Conservation (phyloP, 257 asterid species). For the Solanum ossicruentum region DNA sequence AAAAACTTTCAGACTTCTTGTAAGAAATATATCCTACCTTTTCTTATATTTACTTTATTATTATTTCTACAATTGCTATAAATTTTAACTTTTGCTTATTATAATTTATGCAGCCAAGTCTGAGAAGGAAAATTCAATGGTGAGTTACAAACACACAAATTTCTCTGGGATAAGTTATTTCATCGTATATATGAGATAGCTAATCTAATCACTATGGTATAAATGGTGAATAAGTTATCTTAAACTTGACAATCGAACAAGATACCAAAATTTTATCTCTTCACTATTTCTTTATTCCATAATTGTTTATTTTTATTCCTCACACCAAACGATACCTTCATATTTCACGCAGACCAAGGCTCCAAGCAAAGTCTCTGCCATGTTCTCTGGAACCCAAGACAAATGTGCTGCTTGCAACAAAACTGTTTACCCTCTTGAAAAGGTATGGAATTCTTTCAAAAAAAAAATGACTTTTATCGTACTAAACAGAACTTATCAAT, state of each 20-base stretch:
- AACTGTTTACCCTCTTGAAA: slow-evolving; percentile 79
- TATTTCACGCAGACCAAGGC: slow-evolving; percentile 34
- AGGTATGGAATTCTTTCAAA: slow-evolving; percentile 21
- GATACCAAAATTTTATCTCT: no score
- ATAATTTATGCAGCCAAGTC: slow-evolving; percentile 1
- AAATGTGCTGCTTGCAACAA: slow-evolving; percentile 69
- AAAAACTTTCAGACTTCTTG: slow-evolving; percentile 31
- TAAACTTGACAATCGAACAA: no score
- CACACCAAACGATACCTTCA: no score
- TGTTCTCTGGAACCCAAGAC: slow-evolving; percentile 85
- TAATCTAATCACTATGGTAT: no score
- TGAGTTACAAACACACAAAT: background rate
- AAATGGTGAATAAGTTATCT: no score
- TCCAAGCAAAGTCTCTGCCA: slow-evolving; percentile 59
- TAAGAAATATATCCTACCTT: background rate
- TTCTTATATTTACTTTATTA: background rate
- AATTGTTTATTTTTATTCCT: no score
- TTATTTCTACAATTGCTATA: background rate
- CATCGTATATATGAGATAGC: no score
- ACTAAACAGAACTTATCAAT: background rate
- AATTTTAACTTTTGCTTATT: background rate
- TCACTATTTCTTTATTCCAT: no score
- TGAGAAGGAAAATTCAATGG: slow-evolving; percentile 30
- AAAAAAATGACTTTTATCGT: background rate
- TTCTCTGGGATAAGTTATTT: background rate